Evolutionary conservation across 2,329 filamentous ascomycete genomes (phyloP).

Genomic region (Fusarium lyarnte): DNA sequence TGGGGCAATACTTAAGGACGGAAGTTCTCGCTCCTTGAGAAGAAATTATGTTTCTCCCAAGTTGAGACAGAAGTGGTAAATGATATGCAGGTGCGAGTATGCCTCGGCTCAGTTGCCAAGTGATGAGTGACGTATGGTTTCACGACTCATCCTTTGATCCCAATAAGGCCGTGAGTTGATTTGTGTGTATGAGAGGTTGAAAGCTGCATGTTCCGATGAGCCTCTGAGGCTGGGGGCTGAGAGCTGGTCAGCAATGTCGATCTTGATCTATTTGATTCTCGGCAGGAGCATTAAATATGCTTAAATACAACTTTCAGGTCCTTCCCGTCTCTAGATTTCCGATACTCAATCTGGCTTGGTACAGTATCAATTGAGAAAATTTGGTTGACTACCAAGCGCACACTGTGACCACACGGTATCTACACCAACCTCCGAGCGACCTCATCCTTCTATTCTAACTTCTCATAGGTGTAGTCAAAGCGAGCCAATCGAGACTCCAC

Average conservation of each 20-base stretch:
- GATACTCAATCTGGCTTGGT: neutral
- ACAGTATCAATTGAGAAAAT: neutral
- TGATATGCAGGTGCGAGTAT: neutral
- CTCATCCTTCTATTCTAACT: neutral
- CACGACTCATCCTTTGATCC: neutral
- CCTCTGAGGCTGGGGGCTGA: neutral
- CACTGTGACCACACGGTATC: neutral
- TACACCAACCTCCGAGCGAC: accelerated
- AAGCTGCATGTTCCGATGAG: neutral
- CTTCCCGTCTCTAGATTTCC: neutral
- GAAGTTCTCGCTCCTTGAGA: neutral
- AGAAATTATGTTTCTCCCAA: too few relatives aligned
- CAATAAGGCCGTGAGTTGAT: neutral
- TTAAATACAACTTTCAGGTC: neutral
- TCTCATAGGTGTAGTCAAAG: accelerated
- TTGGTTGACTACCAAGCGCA: neutral
- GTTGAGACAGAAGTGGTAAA: neutral
- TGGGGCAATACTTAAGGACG: neutral
- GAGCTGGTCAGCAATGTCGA: neutral
- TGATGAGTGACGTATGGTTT: neutral
- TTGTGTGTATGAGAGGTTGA: neutral
- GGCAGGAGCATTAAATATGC: neutral
- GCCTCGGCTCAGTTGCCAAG: neutral
- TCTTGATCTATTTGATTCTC: neutral
- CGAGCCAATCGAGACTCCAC: accelerated